phyloP scores from a whole-genome alignment of 2,329 filamentous ascomycete species.

The Aspergillus pseudoviridinutans region DNA sequence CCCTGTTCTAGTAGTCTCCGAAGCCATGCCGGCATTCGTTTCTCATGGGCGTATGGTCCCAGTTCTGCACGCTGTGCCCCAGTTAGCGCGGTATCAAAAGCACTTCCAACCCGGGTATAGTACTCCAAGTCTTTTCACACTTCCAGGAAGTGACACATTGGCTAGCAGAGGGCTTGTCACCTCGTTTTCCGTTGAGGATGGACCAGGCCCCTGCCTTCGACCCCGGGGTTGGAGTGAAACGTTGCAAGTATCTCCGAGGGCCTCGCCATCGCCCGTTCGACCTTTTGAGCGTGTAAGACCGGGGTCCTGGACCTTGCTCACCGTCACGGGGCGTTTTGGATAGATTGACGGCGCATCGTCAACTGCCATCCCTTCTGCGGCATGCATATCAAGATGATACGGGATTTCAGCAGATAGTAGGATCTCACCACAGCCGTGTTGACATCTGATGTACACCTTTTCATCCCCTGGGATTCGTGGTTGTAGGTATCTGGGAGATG shows the following conservation, averaged over 20 bases:
- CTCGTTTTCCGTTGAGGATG: not conserved
- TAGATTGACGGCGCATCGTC: slow-evolving; percentile 31
- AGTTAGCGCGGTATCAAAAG: slow-evolving; percentile 14
- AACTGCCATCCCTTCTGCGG: slow-evolving; percentile 45
- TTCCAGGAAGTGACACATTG: not conserved
- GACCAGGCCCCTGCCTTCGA: not conserved
- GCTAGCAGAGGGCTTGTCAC: slow-evolving; percentile 1
- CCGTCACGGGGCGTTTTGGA: not conserved
- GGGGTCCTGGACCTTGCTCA: not conserved
- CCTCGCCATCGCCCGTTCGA: not conserved
- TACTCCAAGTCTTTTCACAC: slow-evolving; percentile 31
- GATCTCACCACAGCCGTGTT: slow-evolving; percentile 59
- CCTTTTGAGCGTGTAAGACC: not conserved
- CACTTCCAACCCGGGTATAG: not conserved
- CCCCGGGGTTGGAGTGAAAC: not conserved
- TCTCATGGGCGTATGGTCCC: slow-evolving; percentile 68
- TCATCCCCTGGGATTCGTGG: not conserved
- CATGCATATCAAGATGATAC: slow-evolving; percentile 58
- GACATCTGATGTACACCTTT: slow-evolving; percentile 50
- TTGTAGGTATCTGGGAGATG: slow-evolving; percentile 1
- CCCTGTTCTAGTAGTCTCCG: slow-evolving; percentile 58
- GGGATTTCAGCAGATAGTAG: slow-evolving; percentile 52
- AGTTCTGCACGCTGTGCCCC: slow-evolving; percentile 54
- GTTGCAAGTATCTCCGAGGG: not conserved
- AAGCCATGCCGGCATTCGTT: slow-evolving; percentile 69